Conservation (phyloP, 345 rosid genomes). For the Camelina neglecta region DNA sequence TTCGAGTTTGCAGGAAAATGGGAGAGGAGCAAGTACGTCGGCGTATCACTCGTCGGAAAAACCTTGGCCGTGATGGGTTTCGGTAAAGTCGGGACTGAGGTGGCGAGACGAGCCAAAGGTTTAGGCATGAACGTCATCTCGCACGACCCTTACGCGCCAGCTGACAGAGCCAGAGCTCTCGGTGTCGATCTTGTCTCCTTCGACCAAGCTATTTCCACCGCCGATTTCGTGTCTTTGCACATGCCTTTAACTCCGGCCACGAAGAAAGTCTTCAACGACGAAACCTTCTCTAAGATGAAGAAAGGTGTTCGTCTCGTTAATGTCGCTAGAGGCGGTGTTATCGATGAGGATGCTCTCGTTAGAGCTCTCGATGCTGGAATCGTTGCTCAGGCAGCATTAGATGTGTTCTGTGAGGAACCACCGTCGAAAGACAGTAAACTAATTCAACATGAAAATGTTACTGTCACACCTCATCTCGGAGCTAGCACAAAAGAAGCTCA, state of each 20-base stretch:
- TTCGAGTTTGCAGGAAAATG: constrained; percentile 63
- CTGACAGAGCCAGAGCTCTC: constrained; percentile 76
- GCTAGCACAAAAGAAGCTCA: constrained; percentile 96
- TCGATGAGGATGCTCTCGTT: constrained; percentile 80
- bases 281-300: constrained; percentile 70
- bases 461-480: constrained; percentile 89
- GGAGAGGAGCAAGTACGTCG: constrained; percentile 80
- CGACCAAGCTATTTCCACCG: constrained; percentile 68
- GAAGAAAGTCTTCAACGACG: constrained; percentile 63
- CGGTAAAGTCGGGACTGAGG: constrained; percentile 90
- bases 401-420: constrained; percentile 78
- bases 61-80: constrained; percentile 87
- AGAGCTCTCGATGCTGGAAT: constrained; percentile 71
- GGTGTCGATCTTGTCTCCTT: constrained; percentile 86
- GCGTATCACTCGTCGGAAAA: constrained; percentile 81
- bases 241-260: constrained; percentile 81
- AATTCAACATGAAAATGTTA: constrained; percentile 73
- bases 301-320: constrained; percentile 78
- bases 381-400: constrained; percentile 91
- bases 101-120: constrained; percentile 84
- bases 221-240: constrained; percentile 81
- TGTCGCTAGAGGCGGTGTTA: constrained; percentile 91
- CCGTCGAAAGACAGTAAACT: constrained; percentile 64
- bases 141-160: constrained; percentile 85
- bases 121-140: constrained; percentile 87